These are phyloP conservation scores for Harringtonia lauricola DNA, from an alignment of 2,329 filamentous ascomycete genomes.

Conservation along the genomic window DNA sequence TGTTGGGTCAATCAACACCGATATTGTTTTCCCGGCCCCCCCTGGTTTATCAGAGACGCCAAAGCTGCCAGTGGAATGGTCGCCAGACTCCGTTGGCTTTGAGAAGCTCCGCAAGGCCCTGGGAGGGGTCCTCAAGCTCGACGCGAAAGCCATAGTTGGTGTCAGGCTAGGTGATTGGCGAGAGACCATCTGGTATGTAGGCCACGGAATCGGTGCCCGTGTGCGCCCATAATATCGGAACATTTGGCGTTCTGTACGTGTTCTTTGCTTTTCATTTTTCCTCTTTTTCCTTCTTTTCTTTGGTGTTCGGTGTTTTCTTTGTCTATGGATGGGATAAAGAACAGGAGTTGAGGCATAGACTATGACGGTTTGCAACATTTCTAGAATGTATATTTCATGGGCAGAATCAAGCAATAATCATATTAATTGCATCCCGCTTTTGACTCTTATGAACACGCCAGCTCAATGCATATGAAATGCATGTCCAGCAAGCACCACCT, in stretches of 20 bases:
- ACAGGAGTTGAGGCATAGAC: too few species aligned
- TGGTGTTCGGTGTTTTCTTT: too few species aligned
- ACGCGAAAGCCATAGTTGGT: slow-evolving; percentile 65
- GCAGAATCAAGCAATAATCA: too few species aligned
- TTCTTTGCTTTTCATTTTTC: too few species aligned
- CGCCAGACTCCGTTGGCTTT: slow-evolving; percentile 66
- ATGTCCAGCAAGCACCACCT: too few species aligned
- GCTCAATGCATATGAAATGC: too few species aligned
- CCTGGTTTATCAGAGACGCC: slow-evolving; percentile 66
- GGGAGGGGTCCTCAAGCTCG: slow-evolving; percentile 68
- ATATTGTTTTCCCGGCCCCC: slow-evolving; percentile 62
- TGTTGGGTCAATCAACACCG: slow-evolving; percentile 67
- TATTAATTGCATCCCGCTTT: too few species aligned
- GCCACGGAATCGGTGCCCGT: slow-evolving; percentile 58
- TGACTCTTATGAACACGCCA: too few species aligned
- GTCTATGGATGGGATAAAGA: too few species aligned
- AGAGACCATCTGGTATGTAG: slow-evolving; percentile 59
- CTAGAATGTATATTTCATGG: too few species aligned
- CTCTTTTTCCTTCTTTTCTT: background rate
- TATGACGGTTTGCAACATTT: too few species aligned
- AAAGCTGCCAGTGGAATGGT: slow-evolving; percentile 72
- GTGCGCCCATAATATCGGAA: slow-evolving; percentile 38
- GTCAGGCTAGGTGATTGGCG: slow-evolving; percentile 66
- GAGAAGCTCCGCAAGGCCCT: slow-evolving; percentile 70
- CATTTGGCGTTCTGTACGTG: too few species aligned